A percentile compares a stretch with the other conserved stretches of the same genome.
Conservation (phyloP, 139 green algal species). For the Gonium pectorale region DNA sequence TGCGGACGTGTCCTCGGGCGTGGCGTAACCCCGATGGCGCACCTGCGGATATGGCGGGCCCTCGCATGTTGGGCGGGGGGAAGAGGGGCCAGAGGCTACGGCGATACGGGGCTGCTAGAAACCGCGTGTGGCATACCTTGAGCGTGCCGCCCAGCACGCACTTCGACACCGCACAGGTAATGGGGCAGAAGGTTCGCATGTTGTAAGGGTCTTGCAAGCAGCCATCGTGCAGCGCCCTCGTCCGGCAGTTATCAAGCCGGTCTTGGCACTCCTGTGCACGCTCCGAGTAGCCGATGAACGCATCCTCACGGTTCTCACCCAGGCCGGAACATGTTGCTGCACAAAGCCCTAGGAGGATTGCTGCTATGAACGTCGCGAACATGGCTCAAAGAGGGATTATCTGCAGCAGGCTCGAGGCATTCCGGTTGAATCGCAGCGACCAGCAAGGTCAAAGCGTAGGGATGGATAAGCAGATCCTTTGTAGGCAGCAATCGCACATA, state of each 20-base stretch:
- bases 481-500: too few relatives aligned
- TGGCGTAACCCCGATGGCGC: constrained; percentile 11
- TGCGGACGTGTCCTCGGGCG: background rate
- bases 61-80: too few relatives aligned
- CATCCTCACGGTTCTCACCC: constrained; percentile 29
- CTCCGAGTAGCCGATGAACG: constrained; percentile 60
- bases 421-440: too few relatives aligned
- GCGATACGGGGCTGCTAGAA: background rate
- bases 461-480: too few relatives aligned
- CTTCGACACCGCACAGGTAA: constrained; percentile 48
- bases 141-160: constrained; percentile 41
- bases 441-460: too few relatives aligned
- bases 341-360: too few relatives aligned
- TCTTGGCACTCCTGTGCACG: constrained; percentile 43
- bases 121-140: constrained; percentile 30
- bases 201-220: constrained; percentile 62
- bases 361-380: too few relatives aligned
- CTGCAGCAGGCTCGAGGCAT: too few relatives aligned
- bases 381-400: too few relatives aligned
- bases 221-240: constrained; percentile 33
- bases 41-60: constrained; percentile 28
- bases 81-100: background rate
- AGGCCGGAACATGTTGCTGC: too few relatives aligned
- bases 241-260: constrained; percentile 39
- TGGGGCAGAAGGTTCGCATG: constrained; percentile 59